Evolutionary conservation across 1,139 yeast genomes (phyloP), one percentile per base, ranked within the genome.

Genomic region (Diutina sp.): DNA sequence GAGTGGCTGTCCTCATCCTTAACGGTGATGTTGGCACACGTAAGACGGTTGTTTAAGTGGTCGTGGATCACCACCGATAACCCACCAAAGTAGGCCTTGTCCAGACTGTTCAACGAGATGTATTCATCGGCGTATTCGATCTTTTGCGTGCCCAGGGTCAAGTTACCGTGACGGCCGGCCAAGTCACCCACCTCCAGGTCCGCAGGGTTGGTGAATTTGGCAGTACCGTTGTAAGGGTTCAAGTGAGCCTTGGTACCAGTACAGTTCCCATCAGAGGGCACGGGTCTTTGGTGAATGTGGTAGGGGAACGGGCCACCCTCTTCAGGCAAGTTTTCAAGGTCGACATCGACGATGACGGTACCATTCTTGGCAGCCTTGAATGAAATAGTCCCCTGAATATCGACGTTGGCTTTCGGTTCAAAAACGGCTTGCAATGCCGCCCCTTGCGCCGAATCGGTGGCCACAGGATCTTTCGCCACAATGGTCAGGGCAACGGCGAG

Each of bases 221-320:
- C 62, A 38, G 62, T 58, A 30, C 79, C 79, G 56, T 65, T 62
- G 67, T 64, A 75, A 47, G 79, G 79, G 62, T 76, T 69, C 61
- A 75, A 72, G 64, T 73, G 78, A 28, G 60, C 68, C 54, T 58
- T 58, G 32, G 79, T 72, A 47, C 70, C 77, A 45, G 69, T 66
- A 65, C 80, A 76, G 63, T 70, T 69, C 28, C 78, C 78, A 58
- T 70, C 64, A 8, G 68, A 55, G 8, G 78, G 78, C 46, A 75
- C 77, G 16, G 74, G 71, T 16, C 59, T 59, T 57, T 67, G 67
- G 62, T 76, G 79, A 55, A 76, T 67, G 61, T 74, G 79, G 68
- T 74, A 75, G 56, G 69, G 63, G 68, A 74, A 75, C 51, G 78
- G 77, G 41, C 78, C 78, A 38, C 76, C 76, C 6, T 61, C 47